Base-by-base conservation (phyloP, 2,329 filamentous ascomycete species). In the Acephala macrosclerotiorum region DNA sequence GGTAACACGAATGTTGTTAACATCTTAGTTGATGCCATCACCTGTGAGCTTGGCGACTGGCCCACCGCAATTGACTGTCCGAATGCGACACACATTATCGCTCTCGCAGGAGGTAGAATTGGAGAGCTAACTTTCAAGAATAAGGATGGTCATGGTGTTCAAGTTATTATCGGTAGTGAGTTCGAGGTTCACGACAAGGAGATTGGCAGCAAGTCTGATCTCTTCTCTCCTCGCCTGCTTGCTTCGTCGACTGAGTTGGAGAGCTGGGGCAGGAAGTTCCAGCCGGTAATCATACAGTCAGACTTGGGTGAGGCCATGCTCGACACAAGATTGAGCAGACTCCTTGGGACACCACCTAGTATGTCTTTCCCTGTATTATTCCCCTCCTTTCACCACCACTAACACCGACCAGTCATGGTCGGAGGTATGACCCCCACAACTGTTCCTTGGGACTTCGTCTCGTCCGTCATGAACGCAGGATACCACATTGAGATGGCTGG, bases 401-500 rank as follows among this genome's bases (percentile, higher is more conserved):
- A n/a, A n/a, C n/a, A n/a, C n/a, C n/a, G n/a, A n/a, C n/a, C n/a
- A n/a, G n/a, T n/a, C n/a, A n/a, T n/a, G n/a, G n/a, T n/a, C n/a
- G n/a, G n/a, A 62, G 94, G 93, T 76, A 97, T 97, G 94, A 97
- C 94, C 2, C 94, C 94, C 9, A 87, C 87, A 65, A 97, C 94
- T 0, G 91, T 95, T 5, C 87, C 91, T 0, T 94, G 91, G 89
- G 92, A 96, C 77, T 96, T 97, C 71, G 91, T 96, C 47, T 90
- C 93, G 6, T 91, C 92, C 2, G 94, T 91, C n/a, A 96, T 96
- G 90, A 94, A 94, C 71, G 92, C 93, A 63, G 93, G 93, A n/a
- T 97, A 96, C 78, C 91, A 96, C 68, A 92, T 96, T 71, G 93
- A 97, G 81, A 83, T 97, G 68, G 93, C 89, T 64, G 92, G 92